These are phyloP conservation scores for Sphenostylis stenocarpa DNA, from an alignment of 306 rosid genomes.

Conservation along the genomic window DNA sequence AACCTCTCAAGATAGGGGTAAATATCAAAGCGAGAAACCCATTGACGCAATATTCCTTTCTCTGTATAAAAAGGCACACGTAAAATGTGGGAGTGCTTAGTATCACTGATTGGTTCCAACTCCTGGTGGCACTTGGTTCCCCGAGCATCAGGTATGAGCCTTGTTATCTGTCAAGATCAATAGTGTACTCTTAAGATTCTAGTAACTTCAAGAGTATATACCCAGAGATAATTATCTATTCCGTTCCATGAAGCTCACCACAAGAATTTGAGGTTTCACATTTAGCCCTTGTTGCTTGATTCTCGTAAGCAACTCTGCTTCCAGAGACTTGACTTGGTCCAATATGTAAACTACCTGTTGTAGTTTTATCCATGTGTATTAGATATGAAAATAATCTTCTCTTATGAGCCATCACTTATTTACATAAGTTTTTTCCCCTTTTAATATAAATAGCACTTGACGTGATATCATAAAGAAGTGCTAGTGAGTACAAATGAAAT, in stretches of 20 bases:
- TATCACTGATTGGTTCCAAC: constrained; percentile 66
- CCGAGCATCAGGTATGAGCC: constrained; percentile 84
- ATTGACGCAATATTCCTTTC: constrained; percentile 57
- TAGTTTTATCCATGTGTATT: neutral
- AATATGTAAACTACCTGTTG: constrained; percentile 86
- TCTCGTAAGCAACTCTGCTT: constrained; percentile 72
- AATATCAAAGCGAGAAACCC: constrained; percentile 95
- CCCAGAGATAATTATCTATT: constrained; percentile 2
- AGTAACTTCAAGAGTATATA: neutral
- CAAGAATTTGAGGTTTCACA: constrained; percentile 84
- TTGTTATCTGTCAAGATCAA: constrained; percentile 56
- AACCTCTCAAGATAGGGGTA: constrained; percentile 88
- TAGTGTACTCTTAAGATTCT: neutral
- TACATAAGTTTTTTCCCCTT: too few species aligned
- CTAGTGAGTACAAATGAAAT: neutral
- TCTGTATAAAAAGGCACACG: constrained; percentile 81
- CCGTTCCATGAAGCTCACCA: constrained; percentile 51
- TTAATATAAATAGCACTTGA: neutral
- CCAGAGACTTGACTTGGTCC: constrained; percentile 91
- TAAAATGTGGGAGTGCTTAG: constrained; percentile 75
- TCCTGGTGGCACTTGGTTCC: constrained; percentile 89
- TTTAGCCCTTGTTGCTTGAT: constrained; percentile 74
- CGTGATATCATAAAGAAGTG: neutral
- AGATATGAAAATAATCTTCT: neutral
- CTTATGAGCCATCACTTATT: neutral